These are phyloP conservation scores for Ballota nigra DNA, from an alignment of 257 asterid species.

Conservation along the genomic window DNA sequence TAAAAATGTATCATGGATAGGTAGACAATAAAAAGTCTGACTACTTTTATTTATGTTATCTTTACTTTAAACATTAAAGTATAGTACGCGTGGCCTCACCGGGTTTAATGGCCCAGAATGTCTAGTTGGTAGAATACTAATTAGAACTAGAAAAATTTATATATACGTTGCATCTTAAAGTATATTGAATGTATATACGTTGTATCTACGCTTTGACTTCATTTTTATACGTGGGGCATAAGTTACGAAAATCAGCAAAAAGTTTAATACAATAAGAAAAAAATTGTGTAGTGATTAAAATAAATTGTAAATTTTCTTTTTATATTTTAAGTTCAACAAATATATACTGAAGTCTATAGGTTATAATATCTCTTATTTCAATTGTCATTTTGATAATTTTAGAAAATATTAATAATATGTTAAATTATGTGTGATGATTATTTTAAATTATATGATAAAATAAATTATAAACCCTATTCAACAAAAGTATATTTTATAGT, in stretches of 20 bases:
- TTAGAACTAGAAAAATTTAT: not conserved
- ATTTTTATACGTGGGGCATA: not conserved
- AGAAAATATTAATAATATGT: too few species aligned
- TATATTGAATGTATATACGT: not conserved
- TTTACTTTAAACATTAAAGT: not conserved
- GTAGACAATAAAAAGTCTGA: not conserved
- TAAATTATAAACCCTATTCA: not conserved
- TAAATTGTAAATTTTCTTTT: too few species aligned
- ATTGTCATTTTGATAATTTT: too few species aligned
- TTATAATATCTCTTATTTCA: too few species aligned
- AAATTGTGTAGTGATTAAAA: too few species aligned
- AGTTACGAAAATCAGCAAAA: not conserved
- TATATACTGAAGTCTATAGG: too few species aligned
- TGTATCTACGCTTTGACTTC: not conserved
- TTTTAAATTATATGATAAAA: not conserved
- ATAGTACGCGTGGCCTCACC: slow-evolving; percentile 22
- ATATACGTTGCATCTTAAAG: not conserved
- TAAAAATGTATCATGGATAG: not conserved
- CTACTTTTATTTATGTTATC: slow-evolving; percentile 8
- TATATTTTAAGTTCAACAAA: too few species aligned
- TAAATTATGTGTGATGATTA: not conserved
- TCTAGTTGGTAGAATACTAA: not conserved
- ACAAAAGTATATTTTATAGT: too few species aligned
- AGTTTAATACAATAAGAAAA: too few species aligned
- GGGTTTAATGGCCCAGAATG: slow-evolving; percentile 23